A percentile compares a stretch with the other conserved stretches of the same genome.
Conservation (phyloP, 208 protist species). For the Vickermania spadyakhi region DNA sequence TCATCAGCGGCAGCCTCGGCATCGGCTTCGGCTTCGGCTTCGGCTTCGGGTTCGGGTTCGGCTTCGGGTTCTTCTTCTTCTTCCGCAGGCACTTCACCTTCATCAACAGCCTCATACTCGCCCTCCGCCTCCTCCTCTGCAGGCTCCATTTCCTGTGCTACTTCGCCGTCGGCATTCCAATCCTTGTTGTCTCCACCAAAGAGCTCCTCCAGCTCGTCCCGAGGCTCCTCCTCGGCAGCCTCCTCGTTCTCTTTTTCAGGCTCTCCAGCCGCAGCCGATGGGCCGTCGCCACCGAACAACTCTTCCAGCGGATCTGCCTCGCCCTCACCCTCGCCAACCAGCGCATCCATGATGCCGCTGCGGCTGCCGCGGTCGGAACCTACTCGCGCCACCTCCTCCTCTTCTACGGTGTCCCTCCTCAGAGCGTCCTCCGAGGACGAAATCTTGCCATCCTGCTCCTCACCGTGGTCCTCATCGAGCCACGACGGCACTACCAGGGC, state of each 20-base stretch:
- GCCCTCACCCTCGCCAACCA: not conserved
- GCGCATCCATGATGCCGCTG: constrained; percentile 1
- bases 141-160: not conserved
- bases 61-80: constrained; percentile 5
- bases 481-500: constrained; percentile 5
- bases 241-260: not conserved
- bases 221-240: not conserved
- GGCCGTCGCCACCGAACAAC: constrained; percentile 6
- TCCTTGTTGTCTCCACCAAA: no score
- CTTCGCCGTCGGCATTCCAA: no score
- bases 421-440: not conserved
- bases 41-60: not conserved
- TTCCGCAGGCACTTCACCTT: not conserved
- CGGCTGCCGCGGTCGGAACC: not conserved
- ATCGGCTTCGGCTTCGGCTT: not conserved
- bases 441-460: not conserved
- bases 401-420: not conserved
- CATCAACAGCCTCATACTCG: not conserved
- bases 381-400: not conserved
- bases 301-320: constrained; percentile 4
- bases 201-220: not conserved
- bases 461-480: not conserved
- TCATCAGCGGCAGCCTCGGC: constrained; percentile 3
- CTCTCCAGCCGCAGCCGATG: not conserved
- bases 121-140: constrained; percentile 1